A percentile compares a stretch with the other conserved stretches of the same genome.
Evolutionary conservation across 2,329 filamentous ascomycete genomes (phyloP).

Genomic region (Curvularia hawaiiensis): DNA sequence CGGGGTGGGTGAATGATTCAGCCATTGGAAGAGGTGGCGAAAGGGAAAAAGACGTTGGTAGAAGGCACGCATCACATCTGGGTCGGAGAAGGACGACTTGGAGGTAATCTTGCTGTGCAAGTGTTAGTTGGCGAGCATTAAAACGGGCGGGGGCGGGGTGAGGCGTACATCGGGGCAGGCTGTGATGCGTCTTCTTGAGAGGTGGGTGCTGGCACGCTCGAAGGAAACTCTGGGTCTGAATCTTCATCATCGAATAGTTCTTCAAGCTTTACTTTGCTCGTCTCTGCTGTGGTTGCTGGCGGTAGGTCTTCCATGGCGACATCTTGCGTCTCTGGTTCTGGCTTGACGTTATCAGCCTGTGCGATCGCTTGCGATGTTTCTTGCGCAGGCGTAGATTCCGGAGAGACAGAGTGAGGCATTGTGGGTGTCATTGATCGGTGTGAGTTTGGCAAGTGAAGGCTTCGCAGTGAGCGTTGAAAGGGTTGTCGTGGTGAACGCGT

Average conservation of each 20-base stretch:
- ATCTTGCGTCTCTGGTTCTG: slow-evolving; percentile 37
- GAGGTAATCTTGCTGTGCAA: slow-evolving; percentile 44
- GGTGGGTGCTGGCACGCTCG: slow-evolving; percentile 56
- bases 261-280: slow-evolving; percentile 54
- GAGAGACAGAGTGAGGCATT: slow-evolving; percentile 56
- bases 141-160: background rate
- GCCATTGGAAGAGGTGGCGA: slow-evolving; percentile 93
- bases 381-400: slow-evolving; percentile 46
- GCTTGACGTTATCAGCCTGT: slow-evolving; percentile 45
- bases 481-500: slow-evolving; percentile 23
- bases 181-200: slow-evolving; percentile 48
- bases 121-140: slow-evolving; percentile 22
- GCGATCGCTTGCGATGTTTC: slow-evolving; percentile 45
- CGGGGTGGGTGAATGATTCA: slow-evolving; percentile 89
- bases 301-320: slow-evolving; percentile 40
- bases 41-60: slow-evolving; percentile 97
- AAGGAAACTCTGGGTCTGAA: slow-evolving; percentile 62
- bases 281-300: slow-evolving; percentile 35
- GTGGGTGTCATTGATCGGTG: slow-evolving; percentile 12
- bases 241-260: slow-evolving; percentile 65
- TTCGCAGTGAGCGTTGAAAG: slow-evolving; percentile 8
- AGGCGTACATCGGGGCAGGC: slow-evolving; percentile 48
- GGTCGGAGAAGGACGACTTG: slow-evolving; percentile 63
- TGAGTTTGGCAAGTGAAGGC: slow-evolving; percentile 2
- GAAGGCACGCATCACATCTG: slow-evolving; percentile 88